Evolutionary conservation across 2,329 filamentous ascomycete genomes (phyloP), one percentile per base, ranked within the genome.

Genomic region (Hypoxylon sp.): DNA sequence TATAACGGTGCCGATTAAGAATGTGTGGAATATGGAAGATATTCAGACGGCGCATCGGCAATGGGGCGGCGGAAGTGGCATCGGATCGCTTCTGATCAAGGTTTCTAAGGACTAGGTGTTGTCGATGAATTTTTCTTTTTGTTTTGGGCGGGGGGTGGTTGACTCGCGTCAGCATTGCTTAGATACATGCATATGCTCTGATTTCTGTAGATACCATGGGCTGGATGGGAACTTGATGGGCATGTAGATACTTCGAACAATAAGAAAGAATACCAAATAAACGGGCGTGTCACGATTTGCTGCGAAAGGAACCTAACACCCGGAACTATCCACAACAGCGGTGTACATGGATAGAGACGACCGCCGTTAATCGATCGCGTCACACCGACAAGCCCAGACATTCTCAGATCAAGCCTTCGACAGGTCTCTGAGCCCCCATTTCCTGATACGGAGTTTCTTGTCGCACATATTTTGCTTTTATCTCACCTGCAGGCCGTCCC

Each of bases 11-110:
- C 77, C 78, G 0, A 80, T 83, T 17, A 82, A 80, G 75, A 76
- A 75, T 35, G 70, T 80, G 1, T 83, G 81, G 81, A 76, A 79
- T 11, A 70, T 83, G 69, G 80, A 83, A 37, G 76, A 82, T 13
- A 76, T 83, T 15, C 72, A 75, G 62, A 76, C 77, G 52, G 77
- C 82, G 15, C 81, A 83, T 62, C 73, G 74, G 44, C 72, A 72
- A 55, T 83, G 80, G 80, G 76, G 76, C 0, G 77, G 72, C 47
- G 72, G 76, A 2, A 61, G 62, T 4, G 81, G 80, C 1, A 75
- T 82, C 50, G 81, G 81, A 0, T 80, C 77, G 5, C 68, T 78
- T 19, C 58, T 82, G 42, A 76, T 82, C 19, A 75, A 78, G 55
- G 63, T 78, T 19, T 54, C 63, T 11, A 67, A 62, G 35, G 50